Evolutionary conservation across 1,284 basidiomycete species (phyloP).

Genomic region (Malassezia japonica): DNA sequence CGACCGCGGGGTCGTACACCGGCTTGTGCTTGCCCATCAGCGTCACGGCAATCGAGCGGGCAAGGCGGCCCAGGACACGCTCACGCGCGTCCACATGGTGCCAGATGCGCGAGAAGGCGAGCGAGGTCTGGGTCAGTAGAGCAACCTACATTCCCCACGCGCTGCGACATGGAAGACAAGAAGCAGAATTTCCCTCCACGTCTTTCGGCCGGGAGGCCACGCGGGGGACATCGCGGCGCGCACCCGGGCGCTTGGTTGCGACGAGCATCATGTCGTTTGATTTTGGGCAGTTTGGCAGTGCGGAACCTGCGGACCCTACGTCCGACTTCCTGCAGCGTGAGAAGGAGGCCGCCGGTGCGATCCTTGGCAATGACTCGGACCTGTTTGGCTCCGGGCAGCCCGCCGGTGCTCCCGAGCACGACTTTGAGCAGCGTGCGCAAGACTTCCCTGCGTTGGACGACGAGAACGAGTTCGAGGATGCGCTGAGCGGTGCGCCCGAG

Average conservation of each 20-base stretch:
- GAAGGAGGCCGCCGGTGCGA: constrained; percentile 36
- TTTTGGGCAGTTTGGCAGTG: constrained; percentile 14
- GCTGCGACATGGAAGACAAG: constrained; percentile 14
- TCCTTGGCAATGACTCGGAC: constrained; percentile 30
- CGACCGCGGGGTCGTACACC: constrained; percentile 68
- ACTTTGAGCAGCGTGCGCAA: constrained; percentile 54
- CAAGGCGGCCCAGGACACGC: constrained; percentile 81
- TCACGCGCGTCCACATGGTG: constrained; percentile 86
- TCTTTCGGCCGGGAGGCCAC: constrained; percentile 1
- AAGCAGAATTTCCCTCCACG: not conserved
- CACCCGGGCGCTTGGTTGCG: not conserved
- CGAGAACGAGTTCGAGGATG: constrained; percentile 19
- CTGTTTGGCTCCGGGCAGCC: constrained; percentile 30
- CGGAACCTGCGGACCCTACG: constrained; percentile 28
- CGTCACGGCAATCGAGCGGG: constrained; percentile 81
- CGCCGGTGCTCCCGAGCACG: constrained; percentile 10
- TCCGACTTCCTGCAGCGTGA: constrained; percentile 46
- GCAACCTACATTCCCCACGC: constrained; percentile 16
- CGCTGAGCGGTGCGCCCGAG: constrained; percentile 2
- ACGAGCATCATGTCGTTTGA: constrained; percentile 22
- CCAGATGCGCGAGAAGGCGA: constrained; percentile 89
- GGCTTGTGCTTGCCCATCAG: constrained; percentile 99
- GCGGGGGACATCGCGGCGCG: not conserved
- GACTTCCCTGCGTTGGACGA: constrained; percentile 52
- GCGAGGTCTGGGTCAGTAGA: constrained; percentile 61